A percentile compares a stretch with the other conserved stretches of the same genome.
phyloP scores from a whole-genome alignment of 768 basidiomycete species.

The Polyporus arcularius region DNA sequence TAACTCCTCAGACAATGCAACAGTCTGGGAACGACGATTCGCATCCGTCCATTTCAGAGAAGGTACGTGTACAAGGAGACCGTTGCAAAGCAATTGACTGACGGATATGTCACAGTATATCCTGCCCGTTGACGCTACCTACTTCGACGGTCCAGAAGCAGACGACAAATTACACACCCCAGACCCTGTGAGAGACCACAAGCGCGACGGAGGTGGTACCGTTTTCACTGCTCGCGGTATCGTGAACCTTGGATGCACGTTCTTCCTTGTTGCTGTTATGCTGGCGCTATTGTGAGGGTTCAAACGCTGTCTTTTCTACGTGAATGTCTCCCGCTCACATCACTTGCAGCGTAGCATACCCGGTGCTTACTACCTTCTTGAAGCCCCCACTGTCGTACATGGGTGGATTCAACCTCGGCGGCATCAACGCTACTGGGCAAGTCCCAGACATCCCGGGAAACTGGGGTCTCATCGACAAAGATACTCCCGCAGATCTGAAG shows the following conservation, averaged over 20 bases:
- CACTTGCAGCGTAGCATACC: slow-evolving; percentile 29
- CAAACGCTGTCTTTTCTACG: too few relatives aligned
- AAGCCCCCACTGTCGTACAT: slow-evolving; percentile 30
- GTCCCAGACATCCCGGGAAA: slow-evolving; percentile 41
- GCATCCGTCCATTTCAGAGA: too few relatives aligned
- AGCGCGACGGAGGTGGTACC: slow-evolving; percentile 39
- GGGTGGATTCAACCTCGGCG: slow-evolving; percentile 45
- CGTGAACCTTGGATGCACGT: slow-evolving; percentile 70
- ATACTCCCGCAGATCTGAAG: slow-evolving; percentile 50
- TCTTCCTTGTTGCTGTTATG: slow-evolving; percentile 49
- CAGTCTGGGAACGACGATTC: too few relatives aligned
- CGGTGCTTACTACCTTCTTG: slow-evolving; percentile 15
- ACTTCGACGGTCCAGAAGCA: slow-evolving; percentile 42
- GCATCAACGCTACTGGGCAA: slow-evolving; percentile 46
- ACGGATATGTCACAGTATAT: not conserved
- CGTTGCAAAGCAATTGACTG: too few relatives aligned
- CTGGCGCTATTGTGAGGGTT: slow-evolving; percentile 53
- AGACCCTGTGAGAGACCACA: slow-evolving; percentile 33
- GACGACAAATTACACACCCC: slow-evolving; percentile 78
- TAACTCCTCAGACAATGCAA: too few relatives aligned
- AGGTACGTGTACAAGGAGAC: too few relatives aligned
- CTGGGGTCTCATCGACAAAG: slow-evolving; percentile 51
- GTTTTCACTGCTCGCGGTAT: slow-evolving; percentile 61
- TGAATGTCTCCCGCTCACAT: too few relatives aligned
- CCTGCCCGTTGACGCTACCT: not conserved